Evolutionary conservation across 2,329 filamentous ascomycete species (phyloP).

Genomic region (Bimuria novae-zelandiae): DNA sequence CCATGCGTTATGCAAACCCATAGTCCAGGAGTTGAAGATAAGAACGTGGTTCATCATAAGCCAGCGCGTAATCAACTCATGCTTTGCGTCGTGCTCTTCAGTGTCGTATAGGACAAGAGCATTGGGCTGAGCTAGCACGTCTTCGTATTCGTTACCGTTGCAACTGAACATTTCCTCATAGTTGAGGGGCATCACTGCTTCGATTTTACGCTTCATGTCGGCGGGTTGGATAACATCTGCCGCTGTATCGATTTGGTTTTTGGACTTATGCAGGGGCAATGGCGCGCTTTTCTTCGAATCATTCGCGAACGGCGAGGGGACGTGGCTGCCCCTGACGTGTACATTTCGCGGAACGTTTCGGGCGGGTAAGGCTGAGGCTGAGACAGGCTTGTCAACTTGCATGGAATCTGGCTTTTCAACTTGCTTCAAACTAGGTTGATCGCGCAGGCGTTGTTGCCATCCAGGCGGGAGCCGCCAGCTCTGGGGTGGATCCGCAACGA

Average conservation of each 20-base stretch:
- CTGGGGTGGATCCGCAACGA: constrained; percentile 11
- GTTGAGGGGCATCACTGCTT: constrained; percentile 22
- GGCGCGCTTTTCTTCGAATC: neutral
- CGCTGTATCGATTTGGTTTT: no score
- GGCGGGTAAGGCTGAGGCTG: no score
- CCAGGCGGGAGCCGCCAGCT: neutral
- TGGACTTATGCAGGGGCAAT: neutral
- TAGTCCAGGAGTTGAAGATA: constrained; percentile 27
- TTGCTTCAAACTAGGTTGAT: neutral
- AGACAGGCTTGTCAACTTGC: neutral
- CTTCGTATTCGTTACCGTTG: constrained; percentile 11
- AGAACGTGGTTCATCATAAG: constrained; percentile 36
- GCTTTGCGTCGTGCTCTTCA: constrained; percentile 30
- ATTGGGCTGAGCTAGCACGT: constrained; percentile 19
- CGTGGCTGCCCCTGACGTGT: neutral
- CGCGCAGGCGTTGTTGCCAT: neutral
- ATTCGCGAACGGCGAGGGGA: neutral
- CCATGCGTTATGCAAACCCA: constrained; percentile 30
- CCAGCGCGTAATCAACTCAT: constrained; percentile 39
- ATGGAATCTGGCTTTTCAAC: neutral
- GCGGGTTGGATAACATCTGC: constrained; percentile 1
- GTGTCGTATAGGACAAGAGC: constrained; percentile 39
- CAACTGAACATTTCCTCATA: constrained; percentile 30
- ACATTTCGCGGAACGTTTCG: neutral
- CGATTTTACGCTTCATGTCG: constrained; percentile 23